phyloP scores from a whole-genome alignment of 2,329 filamentous ascomycete species.

The Exserohilum rostratum region DNA sequence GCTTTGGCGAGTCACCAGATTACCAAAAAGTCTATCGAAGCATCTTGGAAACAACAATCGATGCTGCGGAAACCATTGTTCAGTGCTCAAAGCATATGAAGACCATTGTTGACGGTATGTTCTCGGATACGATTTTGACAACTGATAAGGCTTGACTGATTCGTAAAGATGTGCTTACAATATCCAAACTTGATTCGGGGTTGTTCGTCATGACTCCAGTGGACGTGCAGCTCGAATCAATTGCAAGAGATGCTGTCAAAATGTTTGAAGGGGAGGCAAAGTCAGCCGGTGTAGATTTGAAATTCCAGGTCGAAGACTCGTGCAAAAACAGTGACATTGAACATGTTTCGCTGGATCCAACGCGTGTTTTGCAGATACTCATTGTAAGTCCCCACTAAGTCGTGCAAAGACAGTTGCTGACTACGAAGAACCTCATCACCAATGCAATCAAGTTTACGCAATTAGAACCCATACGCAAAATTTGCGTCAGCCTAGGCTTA shows the following conservation, averaged over 20 bases:
- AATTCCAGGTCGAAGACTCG: slow-evolving; percentile 44
- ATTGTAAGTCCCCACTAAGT: slow-evolving; percentile 12
- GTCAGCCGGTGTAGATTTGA: slow-evolving; percentile 35
- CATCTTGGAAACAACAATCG: slow-evolving; percentile 29
- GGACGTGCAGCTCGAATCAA: slow-evolving; percentile 42
- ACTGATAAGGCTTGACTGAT: background rate
- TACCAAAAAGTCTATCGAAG: slow-evolving; percentile 18
- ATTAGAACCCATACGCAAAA: slow-evolving; percentile 40
- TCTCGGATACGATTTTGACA: background rate
- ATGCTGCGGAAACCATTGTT: slow-evolving; percentile 52
- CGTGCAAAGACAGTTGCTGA: background rate
- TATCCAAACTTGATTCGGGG: slow-evolving; percentile 52
- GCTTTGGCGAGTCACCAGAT: slow-evolving; percentile 7
- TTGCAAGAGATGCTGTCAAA: slow-evolving; percentile 44
- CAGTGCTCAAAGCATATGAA: slow-evolving; percentile 55
- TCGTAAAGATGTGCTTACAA: slow-evolving; percentile 7
- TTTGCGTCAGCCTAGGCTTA: slow-evolving; percentile 47
- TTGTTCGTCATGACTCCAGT: slow-evolving; percentile 51
- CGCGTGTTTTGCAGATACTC: slow-evolving; percentile 49
- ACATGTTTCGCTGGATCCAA: slow-evolving; percentile 51
- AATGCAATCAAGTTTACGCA: slow-evolving; percentile 55
- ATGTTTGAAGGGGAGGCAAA: slow-evolving; percentile 48
- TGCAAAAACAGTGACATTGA: slow-evolving; percentile 42
- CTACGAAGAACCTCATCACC: slow-evolving; percentile 47
- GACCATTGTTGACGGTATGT: slow-evolving; percentile 50